These are phyloP conservation scores for Globisporangium okanoganense DNA, from an alignment of 352 stramenopile species.

Conservation along the genomic window DNA sequence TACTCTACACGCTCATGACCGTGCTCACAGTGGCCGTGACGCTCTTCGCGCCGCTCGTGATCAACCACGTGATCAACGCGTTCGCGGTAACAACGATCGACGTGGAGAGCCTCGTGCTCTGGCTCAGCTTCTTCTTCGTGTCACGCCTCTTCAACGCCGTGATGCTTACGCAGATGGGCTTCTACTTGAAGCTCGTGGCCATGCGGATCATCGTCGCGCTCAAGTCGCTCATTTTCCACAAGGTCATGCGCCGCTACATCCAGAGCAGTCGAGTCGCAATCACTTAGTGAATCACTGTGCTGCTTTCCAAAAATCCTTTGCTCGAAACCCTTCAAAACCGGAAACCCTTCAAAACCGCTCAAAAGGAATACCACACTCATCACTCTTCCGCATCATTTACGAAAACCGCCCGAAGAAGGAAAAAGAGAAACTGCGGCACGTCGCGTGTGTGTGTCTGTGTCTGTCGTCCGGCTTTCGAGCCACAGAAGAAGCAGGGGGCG, in stretches of 20 bases:
- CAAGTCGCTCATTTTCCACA: slow-evolving; percentile 41
- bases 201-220: slow-evolving; percentile 31
- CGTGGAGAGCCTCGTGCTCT: slow-evolving; percentile 22
- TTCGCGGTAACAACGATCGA: slow-evolving; percentile 24
- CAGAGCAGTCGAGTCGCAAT: too few species aligned
- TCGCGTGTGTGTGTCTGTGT: too few species aligned
- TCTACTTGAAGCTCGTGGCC: slow-evolving; percentile 24
- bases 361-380: too few species aligned
- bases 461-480: neutral
- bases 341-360: too few species aligned
- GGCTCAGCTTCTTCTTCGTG: slow-evolving; percentile 39
- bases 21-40: neutral
- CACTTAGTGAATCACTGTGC: too few species aligned
- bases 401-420: neutral
- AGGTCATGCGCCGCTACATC: slow-evolving; percentile 28
- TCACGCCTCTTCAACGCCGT: slow-evolving; percentile 29
- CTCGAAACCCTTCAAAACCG: too few species aligned
- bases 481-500: neutral
- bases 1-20: too few species aligned
- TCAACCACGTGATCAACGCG: slow-evolving; percentile 40
- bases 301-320: too few species aligned
- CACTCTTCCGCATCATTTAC: neutral
- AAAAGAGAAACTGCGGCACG: neutral
- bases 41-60: slow-evolving; percentile 33
- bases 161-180: slow-evolving; percentile 20